Evolutionary conservation across 768 basidiomycete species (phyloP).

Genomic region (Hirschioporus abietinus): DNA sequence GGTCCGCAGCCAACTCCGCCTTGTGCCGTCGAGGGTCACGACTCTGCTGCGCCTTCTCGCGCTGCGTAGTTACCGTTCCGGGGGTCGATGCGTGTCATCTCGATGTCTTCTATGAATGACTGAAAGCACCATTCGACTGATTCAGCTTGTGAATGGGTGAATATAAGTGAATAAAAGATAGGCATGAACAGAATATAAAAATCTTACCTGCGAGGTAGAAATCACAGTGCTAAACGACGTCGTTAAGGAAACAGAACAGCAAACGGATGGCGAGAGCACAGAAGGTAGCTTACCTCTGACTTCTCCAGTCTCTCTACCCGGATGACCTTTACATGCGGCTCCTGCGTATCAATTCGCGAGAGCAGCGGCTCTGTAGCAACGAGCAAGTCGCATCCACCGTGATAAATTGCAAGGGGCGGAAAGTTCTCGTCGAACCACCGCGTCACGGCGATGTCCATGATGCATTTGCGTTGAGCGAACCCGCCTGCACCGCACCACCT

Average conservation of each 20-base stretch:
- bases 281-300: constrained; percentile 26
- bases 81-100: background rate
- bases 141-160: background rate
- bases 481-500: constrained; percentile 42
- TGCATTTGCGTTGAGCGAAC: constrained; percentile 34
- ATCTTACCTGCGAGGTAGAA: constrained; percentile 34
- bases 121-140: constrained; percentile 4
- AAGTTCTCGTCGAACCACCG: constrained; percentile 40
- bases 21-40: too few relatives aligned
- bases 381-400: constrained; percentile 38
- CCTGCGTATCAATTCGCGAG: constrained; percentile 34
- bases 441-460: constrained; percentile 20
- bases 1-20: too few relatives aligned
- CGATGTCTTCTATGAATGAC: constrained; percentile 2
- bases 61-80: background rate
- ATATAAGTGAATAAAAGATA: too few relatives aligned
- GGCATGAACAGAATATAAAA: too few relatives aligned
- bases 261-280: background rate
- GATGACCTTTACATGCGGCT: constrained; percentile 35
- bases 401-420: constrained; percentile 37
- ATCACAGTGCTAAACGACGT: constrained; percentile 22
- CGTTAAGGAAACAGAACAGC: background rate
- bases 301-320: constrained; percentile 35
- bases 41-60: too few relatives aligned
- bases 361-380: constrained; percentile 38